These are phyloP conservation scores for Pseudogymnoascus sp. DNA, from an alignment of 2,329 filamentous ascomycete species.

Conservation along the genomic window DNA sequence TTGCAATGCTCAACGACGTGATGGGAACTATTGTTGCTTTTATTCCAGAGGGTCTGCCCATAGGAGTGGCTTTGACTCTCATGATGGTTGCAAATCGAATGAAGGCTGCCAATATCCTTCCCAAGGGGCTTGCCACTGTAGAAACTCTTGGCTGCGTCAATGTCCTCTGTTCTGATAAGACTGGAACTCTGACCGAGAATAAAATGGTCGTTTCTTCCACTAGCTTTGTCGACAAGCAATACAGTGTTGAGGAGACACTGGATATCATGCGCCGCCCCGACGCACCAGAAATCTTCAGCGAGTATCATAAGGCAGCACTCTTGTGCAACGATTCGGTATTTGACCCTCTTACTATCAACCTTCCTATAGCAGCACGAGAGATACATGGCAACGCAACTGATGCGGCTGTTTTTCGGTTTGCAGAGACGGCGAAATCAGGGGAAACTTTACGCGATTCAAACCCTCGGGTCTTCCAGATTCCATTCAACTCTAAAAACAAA, in stretches of 20 bases:
- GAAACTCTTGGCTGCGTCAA: conserved; percentile 64
- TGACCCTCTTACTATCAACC: conserved; percentile 50
- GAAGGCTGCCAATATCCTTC: background rate
- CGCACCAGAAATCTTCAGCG: background rate
- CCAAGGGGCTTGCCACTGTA: conserved; percentile 34
- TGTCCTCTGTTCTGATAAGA: conserved; percentile 67
- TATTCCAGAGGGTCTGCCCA: background rate
- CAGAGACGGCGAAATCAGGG: conserved; percentile 47
- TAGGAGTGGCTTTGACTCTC: background rate
- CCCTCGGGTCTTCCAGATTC: conserved; percentile 46
- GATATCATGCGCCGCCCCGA: conserved; percentile 8
- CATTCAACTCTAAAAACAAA: conserved; percentile 77
- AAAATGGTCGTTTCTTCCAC: conserved; percentile 36
- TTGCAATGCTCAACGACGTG: conserved; percentile 37
- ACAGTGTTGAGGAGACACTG: conserved; percentile 28
- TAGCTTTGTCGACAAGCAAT: conserved; percentile 39
- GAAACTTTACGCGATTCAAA: conserved; percentile 16
- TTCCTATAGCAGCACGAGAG: conserved; percentile 49
- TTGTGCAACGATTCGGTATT: conserved; percentile 68
- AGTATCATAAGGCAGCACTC: conserved; percentile 22
- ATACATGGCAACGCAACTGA: conserved; percentile 68
- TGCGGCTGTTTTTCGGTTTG: conserved; percentile 60
- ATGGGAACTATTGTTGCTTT: conserved; percentile 31
- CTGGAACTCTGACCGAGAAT: conserved; percentile 53
- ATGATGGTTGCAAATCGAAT: background rate